Evolutionary conservation across 805 yeast genomes (phyloP), one percentile per base, ranked within the genome.

Genomic region (Lipomyces chichibuensis): DNA sequence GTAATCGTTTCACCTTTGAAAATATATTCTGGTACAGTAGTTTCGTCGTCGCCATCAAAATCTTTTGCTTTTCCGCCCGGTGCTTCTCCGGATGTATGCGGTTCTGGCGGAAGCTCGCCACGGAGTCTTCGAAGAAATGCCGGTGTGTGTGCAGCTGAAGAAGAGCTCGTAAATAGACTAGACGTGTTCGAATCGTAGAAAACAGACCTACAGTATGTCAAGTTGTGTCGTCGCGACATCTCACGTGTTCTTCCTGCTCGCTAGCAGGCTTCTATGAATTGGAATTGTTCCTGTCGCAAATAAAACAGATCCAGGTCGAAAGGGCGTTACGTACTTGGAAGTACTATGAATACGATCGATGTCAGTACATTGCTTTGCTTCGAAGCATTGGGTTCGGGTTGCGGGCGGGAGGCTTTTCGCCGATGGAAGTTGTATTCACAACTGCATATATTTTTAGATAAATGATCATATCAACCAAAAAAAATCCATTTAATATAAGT

Each of bases 1-100:
- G 71, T 59, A 17, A 67, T 57, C 8, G 60, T 59, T 35, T 60
- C 65, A 13, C 69, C 71, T 52, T 65, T 65, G 59, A 61, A 62
- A 2, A 65, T 56, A 29, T 67, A 67, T 52, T 65, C 69, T 2
- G 71, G 71, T 7, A 62, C 39, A 3, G 53, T 35, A 0, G 62
- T 57, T 54, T 65, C 69, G 29, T 63, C 66, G 23, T 62, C 64
- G 27, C 59, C 23, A 7, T 52, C 63, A 7, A 11, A 52, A 33
- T 63, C 62, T 8, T 59, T 33, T 13, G 32, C 37, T 14, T 25
- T 17, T 1, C 7, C 33, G 7, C 7, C 17, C 20, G 55, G 20
- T 23, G 17, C 33, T 29, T 25, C n/a, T 13, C 60, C 39, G 25
- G 60, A 55, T 3, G 63, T 58, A n/a, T 69, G 53, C 14, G 69